Percentiles rank a stretch among this genome's conserved stretches.
Evolutionary conservation across 129 eudicot genomes (phyloP).

Genomic region (Deinandra increscens): DNA sequence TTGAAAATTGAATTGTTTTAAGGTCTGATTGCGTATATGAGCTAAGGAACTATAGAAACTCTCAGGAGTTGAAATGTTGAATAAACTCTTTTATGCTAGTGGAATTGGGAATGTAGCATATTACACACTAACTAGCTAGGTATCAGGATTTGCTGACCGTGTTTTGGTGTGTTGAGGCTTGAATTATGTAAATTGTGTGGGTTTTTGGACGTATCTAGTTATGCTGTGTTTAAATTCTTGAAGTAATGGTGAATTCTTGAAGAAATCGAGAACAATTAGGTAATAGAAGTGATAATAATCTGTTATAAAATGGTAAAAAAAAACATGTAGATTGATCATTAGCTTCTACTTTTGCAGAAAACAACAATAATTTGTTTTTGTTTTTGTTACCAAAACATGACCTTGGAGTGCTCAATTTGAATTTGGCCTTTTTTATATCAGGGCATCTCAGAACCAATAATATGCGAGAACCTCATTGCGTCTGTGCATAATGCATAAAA

Average conservation of each 20-base stretch:
- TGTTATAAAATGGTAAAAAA: not conserved
- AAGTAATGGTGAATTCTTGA: not conserved
- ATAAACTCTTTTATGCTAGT: no score
- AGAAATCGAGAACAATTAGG: not conserved
- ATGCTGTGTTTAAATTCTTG: not conserved
- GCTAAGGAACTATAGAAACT: no score
- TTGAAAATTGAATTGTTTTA: not conserved
- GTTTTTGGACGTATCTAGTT: not conserved
- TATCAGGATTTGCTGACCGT: not conserved
- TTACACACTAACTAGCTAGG: not conserved
- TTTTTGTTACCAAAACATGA: not conserved
- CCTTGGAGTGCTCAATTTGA: not conserved
- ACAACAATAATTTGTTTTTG: not conserved
- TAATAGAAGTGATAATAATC: not conserved
- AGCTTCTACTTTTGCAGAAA: conserved; percentile 8
- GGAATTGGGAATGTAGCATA: not conserved
- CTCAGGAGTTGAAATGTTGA: no score
- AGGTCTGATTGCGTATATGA: not conserved
- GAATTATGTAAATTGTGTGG: not conserved
- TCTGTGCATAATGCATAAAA: no score
- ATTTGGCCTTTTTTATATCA: not conserved
- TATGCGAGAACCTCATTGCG: no score
- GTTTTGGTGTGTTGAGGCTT: conserved; percentile 4
- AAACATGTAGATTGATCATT: not conserved
- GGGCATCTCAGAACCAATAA: no score